A percentile compares a stretch with the other conserved stretches of the same genome.
phyloP scores from a whole-genome alignment of 495 filamentous ascomycete species.

The Neurospora sublineolata region DNA sequence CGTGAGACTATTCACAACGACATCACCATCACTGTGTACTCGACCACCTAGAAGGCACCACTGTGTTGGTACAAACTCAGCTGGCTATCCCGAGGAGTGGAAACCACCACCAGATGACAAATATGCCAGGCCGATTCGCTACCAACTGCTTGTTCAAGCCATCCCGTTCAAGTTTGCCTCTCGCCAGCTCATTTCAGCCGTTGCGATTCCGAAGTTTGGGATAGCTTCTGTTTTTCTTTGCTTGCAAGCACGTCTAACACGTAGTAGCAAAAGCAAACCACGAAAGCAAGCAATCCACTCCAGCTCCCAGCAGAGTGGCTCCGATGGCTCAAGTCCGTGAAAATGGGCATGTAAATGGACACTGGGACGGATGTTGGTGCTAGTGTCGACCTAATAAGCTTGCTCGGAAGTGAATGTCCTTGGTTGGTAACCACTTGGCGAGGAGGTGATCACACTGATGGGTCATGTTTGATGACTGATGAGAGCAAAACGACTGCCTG shows the following conservation, averaged over 20 bases:
- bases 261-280: neutral
- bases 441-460: neutral
- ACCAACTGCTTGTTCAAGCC: neutral
- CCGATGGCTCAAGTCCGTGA: neutral
- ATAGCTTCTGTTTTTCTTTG: neutral
- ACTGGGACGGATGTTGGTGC: neutral
- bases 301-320: neutral
- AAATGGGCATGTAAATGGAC: neutral
- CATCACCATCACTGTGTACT: neutral
- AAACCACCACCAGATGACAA: neutral
- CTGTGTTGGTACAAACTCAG: neutral
- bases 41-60: neutral
- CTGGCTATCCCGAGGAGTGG: neutral
- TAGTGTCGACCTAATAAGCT: neutral
- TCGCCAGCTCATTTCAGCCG: neutral
- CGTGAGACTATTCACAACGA: neutral
- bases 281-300: neutral
- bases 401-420: neutral
- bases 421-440: neutral
- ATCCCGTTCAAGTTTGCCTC: neutral
- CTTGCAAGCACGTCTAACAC: neutral
- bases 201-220: neutral
- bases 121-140: neutral
- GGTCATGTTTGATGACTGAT: neutral
- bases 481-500: neutral